A percentile compares a stretch with the other conserved stretches of the same genome.
phyloP scores from a whole-genome alignment of 106 monocot species.

The Dioscorea alata region DNA sequence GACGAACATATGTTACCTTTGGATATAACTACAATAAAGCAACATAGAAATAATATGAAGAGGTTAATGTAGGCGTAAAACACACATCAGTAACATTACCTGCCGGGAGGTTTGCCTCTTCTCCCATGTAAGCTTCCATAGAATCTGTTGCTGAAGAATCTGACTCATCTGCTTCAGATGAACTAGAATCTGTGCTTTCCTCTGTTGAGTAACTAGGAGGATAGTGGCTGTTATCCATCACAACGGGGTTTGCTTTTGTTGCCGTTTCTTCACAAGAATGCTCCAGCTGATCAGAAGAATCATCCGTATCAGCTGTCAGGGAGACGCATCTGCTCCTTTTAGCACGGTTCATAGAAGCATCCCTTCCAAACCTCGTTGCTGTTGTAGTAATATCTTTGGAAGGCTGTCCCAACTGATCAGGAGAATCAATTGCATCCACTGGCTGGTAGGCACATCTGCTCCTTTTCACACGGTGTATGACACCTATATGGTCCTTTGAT shows the following conservation, averaged over 20 bases:
- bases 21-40: too few species aligned
- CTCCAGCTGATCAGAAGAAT: conserved; percentile 27
- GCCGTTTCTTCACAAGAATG: conserved; percentile 41
- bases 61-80: too few species aligned
- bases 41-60: too few species aligned
- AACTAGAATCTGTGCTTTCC: conserved; percentile 41
- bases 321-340: conserved; percentile 11
- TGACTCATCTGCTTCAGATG: conserved; percentile 21
- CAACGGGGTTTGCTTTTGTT: conserved; percentile 21
- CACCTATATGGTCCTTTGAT: conserved; percentile 16
- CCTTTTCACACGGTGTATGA: conserved; percentile 22
- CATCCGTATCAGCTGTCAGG: conserved; percentile 31
- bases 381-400: too few species aligned
- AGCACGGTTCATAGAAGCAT: too few species aligned
- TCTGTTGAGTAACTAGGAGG: conserved; percentile 23
- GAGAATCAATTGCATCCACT: too few species aligned
- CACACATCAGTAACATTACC: neutral
- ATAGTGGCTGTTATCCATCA: conserved; percentile 15
- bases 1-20: too few species aligned
- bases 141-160: conserved; percentile 27
- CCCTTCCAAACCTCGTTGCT: too few species aligned
- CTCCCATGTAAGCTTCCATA: conserved; percentile 22
- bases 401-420: too few species aligned
- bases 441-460: neutral
- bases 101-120: conserved; percentile 13